A percentile compares a stretch with the other conserved stretches of the same genome.
Evolutionary conservation across 1,284 basidiomycete species (phyloP).

Genomic region (Marasmius fiardii): DNA sequence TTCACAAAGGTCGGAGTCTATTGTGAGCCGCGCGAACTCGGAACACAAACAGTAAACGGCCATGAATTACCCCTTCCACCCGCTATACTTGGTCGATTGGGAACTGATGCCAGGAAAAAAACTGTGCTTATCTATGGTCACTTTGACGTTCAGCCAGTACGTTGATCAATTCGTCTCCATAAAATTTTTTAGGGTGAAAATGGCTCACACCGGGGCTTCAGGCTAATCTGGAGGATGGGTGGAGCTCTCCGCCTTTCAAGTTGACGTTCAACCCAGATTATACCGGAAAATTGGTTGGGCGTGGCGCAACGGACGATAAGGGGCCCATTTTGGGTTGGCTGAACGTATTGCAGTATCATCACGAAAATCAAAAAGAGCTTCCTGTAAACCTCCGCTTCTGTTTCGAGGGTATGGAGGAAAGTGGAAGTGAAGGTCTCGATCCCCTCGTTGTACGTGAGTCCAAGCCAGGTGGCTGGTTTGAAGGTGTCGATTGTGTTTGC

Average conservation of each 20-base stretch:
- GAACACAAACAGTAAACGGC: slow-evolving; percentile 81
- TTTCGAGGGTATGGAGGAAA: slow-evolving; percentile 99
- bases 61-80: slow-evolving; percentile 82
- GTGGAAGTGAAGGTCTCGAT: slow-evolving; percentile 90
- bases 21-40: slow-evolving; percentile 73
- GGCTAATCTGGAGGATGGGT: slow-evolving; percentile 80
- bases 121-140: slow-evolving; percentile 92
- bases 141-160: slow-evolving; percentile 82
- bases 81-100: slow-evolving; percentile 83
- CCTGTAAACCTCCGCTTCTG: slow-evolving; percentile 95
- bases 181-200: slow-evolving; percentile 2
- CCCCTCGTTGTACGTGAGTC: slow-evolving; percentile 85
- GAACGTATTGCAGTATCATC: slow-evolving; percentile 91
- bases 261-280: slow-evolving; percentile 71
- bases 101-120: slow-evolving; percentile 84
- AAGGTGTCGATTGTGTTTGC: slow-evolving; percentile 92
- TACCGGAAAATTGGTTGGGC: slow-evolving; percentile 81
- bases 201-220: slow-evolving; percentile 20
- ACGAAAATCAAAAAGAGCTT: slow-evolving; percentile 67
- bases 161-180: slow-evolving; percentile 22
- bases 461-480: slow-evolving; percentile 75
- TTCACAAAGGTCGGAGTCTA: slow-evolving; percentile 75
- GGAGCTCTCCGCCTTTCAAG: slow-evolving; percentile 90
- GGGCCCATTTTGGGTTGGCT: slow-evolving; percentile 93
- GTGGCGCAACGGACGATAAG: slow-evolving; percentile 93